A percentile compares a stretch with the other conserved stretches of the same genome.
Evolutionary conservation across 164 flowering plant species (phyloP).

Genomic region (Nelumbo lutea): DNA sequence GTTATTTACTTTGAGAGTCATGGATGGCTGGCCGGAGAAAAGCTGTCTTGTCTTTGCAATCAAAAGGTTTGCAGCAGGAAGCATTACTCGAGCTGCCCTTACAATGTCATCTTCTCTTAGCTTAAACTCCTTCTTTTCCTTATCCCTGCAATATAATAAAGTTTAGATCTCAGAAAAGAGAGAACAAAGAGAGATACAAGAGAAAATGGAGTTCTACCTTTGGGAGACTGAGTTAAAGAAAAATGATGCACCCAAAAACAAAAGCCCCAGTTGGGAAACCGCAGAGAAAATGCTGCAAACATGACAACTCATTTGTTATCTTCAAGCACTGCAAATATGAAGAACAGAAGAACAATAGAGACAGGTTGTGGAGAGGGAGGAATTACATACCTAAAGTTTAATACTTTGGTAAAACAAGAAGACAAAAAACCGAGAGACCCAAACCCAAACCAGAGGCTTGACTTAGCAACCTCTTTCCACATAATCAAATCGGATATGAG

Average conservation of each 20-base stretch:
- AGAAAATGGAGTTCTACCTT: conserved; percentile 35
- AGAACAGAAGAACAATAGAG: not conserved
- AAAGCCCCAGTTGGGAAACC: conserved; percentile 65
- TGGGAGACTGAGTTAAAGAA: conserved; percentile 55
- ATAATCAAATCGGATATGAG: conserved; percentile 55
- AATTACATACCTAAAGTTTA: conserved; percentile 59
- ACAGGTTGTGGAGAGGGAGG: not conserved
- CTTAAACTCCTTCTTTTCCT: conserved; percentile 28
- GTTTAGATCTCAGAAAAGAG: not conserved
- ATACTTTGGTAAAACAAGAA: conserved; percentile 66
- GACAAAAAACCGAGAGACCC: conserved; percentile 79
- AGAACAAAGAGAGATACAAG: not conserved
- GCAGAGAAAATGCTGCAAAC: conserved; percentile 63
- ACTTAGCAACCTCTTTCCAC: conserved; percentile 92
- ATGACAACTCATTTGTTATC: not conserved
- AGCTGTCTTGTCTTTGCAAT: conserved; percentile 55
- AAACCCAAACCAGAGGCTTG: conserved; percentile 91
- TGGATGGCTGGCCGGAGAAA: conserved; percentile 90
- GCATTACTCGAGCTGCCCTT: conserved; percentile 42
- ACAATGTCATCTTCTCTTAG: conserved; percentile 71
- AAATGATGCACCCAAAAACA: conserved; percentile 64
- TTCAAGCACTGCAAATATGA: not conserved
- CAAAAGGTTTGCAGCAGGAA: conserved; percentile 70
- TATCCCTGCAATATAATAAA: conserved; percentile 26
- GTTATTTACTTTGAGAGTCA: conserved; percentile 75